Base-by-base conservation (phyloP, 441 rosid species). In the Gossypium gossypioides region DNA sequence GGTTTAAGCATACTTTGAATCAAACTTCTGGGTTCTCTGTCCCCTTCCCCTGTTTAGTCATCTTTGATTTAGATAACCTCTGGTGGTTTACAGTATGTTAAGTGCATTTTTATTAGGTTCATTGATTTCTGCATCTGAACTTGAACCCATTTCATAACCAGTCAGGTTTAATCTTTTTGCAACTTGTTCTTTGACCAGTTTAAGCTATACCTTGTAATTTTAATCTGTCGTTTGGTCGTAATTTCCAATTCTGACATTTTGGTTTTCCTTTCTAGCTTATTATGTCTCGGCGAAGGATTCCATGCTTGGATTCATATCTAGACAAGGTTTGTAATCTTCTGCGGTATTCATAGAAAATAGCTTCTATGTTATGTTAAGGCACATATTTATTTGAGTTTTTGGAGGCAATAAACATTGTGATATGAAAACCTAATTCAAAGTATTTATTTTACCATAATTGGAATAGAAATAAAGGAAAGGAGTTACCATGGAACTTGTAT, bases 301-400 rank as follows among this genome's bases (percentile, higher is more conserved):
- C 98, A 64, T 93, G 99, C 87, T 84, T 96, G 81, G 99, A 96
- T 85, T 96, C 99, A 3, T 96, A 91, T 83, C 82, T 96, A 76
- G 99, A 96, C 84, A 96, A 93, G 99, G 98, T 96, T 18, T 69
- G 81, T 69, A 75, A 62, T 56, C 54, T 25, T 79, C 61, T 34
- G 48, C 1, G 21, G 42, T 48, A 24, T 59, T 18, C 50, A 27
- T 24, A 48, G 48, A 72, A 4, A 40, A 37, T 8, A 21, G 40
- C 25, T 22, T 42, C 51, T 44, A 37, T 3, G 13, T 22, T 57
- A 66, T 24, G 55, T 1, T 7, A 25, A 15, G 58, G 58, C 12
- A 3, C 22, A 15, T 50, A 48, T 67, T 27, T 7, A 13, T 46
- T 22, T 46, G 70, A 24, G n/a, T 9, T 24, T 18, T 6, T 66